These are phyloP conservation scores for Kwoniella botswanensis DNA, from an alignment of 768 basidiomycete genomes.

Conservation along the genomic window DNA sequence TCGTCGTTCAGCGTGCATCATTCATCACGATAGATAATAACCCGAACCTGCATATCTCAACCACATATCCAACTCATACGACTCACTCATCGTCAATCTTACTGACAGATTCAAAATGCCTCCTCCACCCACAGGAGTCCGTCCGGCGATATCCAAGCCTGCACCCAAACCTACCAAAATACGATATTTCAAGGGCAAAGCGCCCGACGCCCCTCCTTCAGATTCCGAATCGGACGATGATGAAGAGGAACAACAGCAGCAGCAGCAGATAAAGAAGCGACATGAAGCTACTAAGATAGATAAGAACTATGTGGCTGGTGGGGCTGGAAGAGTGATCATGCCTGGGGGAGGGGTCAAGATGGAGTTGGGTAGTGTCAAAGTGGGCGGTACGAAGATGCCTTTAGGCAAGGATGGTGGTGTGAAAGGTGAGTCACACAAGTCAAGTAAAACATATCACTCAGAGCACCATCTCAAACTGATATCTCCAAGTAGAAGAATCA, in stretches of 20 bases:
- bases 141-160: conserved; percentile 16
- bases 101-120: conserved; percentile 4
- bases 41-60: too few species aligned
- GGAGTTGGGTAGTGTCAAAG: conserved; percentile 50
- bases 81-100: too few species aligned
- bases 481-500: conserved; percentile 25
- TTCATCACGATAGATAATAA: too few species aligned
- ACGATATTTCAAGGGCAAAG: conserved; percentile 52
- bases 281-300: conserved; percentile 25
- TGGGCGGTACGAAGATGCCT: conserved; percentile 39
- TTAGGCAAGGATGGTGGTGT: conserved; percentile 30
- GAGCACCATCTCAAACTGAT: too few species aligned
- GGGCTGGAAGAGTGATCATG: conserved; percentile 50
- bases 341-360: conserved; percentile 43
- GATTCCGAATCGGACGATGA: conserved; percentile 48
- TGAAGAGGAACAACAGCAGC: conserved; percentile 27
- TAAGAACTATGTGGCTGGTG: conserved; percentile 50
- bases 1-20: background rate
- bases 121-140: conserved; percentile 8
- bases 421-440: conserved; percentile 4
- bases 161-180: conserved; percentile 41
- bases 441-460: too few species aligned
- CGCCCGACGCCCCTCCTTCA: conserved; percentile 38
- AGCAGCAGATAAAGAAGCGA: conserved; percentile 16
- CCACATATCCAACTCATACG: too few species aligned